phyloP scores from a whole-genome alignment of 2,329 filamentous ascomycete genomes.

The Verticillium nonalfalfae region DNA sequence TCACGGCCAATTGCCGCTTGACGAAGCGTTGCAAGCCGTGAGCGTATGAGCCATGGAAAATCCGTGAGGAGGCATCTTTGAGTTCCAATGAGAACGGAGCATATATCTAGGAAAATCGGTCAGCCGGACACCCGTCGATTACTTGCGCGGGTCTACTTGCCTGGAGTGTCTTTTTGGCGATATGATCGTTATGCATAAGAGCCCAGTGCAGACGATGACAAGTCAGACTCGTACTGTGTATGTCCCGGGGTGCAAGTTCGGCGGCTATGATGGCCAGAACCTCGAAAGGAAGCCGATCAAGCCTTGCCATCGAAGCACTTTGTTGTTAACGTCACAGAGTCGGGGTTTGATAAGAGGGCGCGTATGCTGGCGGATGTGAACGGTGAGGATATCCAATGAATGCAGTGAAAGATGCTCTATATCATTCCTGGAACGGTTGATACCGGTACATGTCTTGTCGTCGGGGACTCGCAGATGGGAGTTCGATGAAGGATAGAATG shows the following conservation, averaged over 20 bases:
- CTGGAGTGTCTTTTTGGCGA: background rate
- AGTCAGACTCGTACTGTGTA: slow-evolving; percentile 1
- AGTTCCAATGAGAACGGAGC: background rate
- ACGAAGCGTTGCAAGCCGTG: slow-evolving; percentile 52
- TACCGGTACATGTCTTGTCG: no score
- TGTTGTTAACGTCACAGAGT: background rate
- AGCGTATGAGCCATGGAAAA: slow-evolving; percentile 28
- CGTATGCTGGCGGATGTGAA: background rate
- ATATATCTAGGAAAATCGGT: background rate
- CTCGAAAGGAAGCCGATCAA: background rate
- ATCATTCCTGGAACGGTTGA: background rate
- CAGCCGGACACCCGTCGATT: slow-evolving; percentile 3
- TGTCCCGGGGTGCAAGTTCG: background rate
- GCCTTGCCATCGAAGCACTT: background rate
- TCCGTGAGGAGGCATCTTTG: background rate
- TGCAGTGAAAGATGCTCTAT: background rate
- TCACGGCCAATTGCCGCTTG: slow-evolving; percentile 54
- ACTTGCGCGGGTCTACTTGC: background rate
- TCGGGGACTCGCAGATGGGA: no score
- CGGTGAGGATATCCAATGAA: background rate
- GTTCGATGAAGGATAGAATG: background rate
- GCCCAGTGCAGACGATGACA: slow-evolving; percentile 4
- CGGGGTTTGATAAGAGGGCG: background rate
- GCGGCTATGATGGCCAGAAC: background rate
- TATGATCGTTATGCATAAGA: slow-evolving; percentile 1